phyloP scores from a whole-genome alignment of 495 filamentous ascomycete genomes.

The Tuber melanosporum region DNA sequence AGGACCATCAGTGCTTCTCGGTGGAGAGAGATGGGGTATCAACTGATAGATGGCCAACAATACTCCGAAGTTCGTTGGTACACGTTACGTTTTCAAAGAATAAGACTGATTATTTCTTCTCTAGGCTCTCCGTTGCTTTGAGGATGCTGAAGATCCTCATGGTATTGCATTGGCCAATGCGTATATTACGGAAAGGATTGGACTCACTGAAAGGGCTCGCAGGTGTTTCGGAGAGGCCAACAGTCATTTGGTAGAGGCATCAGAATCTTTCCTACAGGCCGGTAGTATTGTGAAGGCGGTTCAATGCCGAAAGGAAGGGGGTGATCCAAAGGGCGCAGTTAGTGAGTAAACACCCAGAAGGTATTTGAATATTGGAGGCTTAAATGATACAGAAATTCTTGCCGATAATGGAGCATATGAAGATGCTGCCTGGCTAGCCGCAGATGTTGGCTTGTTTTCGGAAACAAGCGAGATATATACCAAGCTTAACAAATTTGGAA shows the following conservation, averaged over 20 bases:
- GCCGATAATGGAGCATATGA: constrained; percentile 12
- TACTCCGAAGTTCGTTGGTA: constrained; percentile 19
- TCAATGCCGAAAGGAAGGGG: constrained; percentile 23
- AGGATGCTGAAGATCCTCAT: constrained; percentile 6
- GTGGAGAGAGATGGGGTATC: constrained; percentile 31
- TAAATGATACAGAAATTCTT: constrained; percentile 21
- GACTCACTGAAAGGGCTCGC: constrained; percentile 14
- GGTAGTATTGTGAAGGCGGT: constrained; percentile 10
- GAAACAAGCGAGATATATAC: constrained; percentile 13
- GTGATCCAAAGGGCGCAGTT: constrained; percentile 24
- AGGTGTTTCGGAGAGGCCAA: constrained; percentile 10
- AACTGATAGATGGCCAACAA: constrained; percentile 20
- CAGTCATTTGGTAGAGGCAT: constrained; percentile 10
- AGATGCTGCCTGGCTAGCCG: constrained; percentile 20
- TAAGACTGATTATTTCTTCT: constrained; percentile 2
- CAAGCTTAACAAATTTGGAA: constrained; percentile 16
- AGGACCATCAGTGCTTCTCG: constrained; percentile 11
- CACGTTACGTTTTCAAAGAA: background rate
- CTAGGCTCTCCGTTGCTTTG: constrained; percentile 23
- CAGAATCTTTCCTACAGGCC: constrained; percentile 15
- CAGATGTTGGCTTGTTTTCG: constrained; percentile 2
- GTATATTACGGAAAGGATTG: constrained; percentile 14
- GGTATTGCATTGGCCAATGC: constrained; percentile 12
- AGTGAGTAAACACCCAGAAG: background rate
- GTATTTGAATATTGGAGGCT: background rate